Evolutionary conservation across 2,329 filamentous ascomycete genomes (phyloP).

Genomic region (Aspergillus terreus): DNA sequence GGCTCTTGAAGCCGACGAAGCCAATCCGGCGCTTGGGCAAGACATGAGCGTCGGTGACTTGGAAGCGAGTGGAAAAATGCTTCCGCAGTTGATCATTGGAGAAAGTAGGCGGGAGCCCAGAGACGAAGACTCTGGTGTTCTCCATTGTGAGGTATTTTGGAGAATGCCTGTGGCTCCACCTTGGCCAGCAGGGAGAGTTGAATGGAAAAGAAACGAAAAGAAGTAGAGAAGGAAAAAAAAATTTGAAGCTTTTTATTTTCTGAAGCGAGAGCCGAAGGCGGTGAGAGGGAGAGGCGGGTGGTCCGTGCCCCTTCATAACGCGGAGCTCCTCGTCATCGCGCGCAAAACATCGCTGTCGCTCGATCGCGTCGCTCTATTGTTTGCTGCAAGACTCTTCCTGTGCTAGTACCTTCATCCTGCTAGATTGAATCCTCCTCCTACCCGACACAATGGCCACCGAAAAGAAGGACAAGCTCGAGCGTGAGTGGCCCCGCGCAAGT

Average conservation of each 20-base stretch:
- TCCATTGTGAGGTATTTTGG: slow-evolving; percentile 55
- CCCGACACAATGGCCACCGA: slow-evolving; percentile 44
- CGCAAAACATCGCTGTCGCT: slow-evolving; percentile 3
- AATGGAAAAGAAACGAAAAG: slow-evolving; percentile 13
- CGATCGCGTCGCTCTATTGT: background rate
- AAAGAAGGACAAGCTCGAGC: slow-evolving; percentile 71
- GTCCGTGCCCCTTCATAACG: slow-evolving; percentile 20
- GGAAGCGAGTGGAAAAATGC: slow-evolving; percentile 75
- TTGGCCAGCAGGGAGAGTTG: slow-evolving; percentile 10
- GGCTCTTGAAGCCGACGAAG: slow-evolving; percentile 87
- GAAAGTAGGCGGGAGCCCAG: slow-evolving; percentile 77
- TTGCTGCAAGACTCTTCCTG: too few species aligned
- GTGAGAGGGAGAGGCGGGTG: slow-evolving; percentile 24
- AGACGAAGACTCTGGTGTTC: slow-evolving; percentile 71
- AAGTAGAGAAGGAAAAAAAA: slow-evolving; percentile 11
- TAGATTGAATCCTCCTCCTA: background rate
- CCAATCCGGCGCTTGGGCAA: slow-evolving; percentile 87
- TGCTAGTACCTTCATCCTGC: background rate
- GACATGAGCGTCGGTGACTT: slow-evolving; percentile 88
- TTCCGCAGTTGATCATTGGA: slow-evolving; percentile 80
- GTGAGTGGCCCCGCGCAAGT: slow-evolving; percentile 42
- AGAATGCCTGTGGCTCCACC: slow-evolving; percentile 14
- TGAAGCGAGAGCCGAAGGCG: slow-evolving; percentile 26
- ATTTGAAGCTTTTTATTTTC: slow-evolving; percentile 17
- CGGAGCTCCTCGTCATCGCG: slow-evolving; percentile 8